Percentiles rank a stretch among this genome's conserved stretches.
Evolutionary conservation across 73 alveolate species (phyloP).

Genomic region (Paramecium pentaurelia): DNA sequence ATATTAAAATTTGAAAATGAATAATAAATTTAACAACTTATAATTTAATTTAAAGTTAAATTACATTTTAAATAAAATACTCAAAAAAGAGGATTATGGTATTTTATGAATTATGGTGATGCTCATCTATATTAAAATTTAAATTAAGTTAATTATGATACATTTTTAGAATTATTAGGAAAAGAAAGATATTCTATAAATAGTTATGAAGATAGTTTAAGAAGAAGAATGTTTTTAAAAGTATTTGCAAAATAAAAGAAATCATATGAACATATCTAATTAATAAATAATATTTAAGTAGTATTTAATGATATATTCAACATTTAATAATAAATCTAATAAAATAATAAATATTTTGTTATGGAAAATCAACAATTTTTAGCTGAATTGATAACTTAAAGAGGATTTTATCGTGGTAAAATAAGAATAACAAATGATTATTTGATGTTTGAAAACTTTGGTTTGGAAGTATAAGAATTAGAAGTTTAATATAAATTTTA

Average conservation of each 20-base stretch:
- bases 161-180: background rate
- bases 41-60: background rate
- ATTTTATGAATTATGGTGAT: conserved; percentile 30
- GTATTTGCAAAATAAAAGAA: conserved; percentile 31
- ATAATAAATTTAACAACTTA: background rate
- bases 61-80: background rate
- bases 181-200: conserved; percentile 9
- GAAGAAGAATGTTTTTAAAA: conserved; percentile 40
- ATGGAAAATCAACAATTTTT: background rate
- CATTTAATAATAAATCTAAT: background rate
- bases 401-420: conserved; percentile 15
- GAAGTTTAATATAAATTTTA: conserved; percentile 1
- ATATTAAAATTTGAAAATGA: background rate
- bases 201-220: conserved; percentile 19
- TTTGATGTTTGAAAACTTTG: conserved; percentile 39
- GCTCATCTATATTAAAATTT: conserved; percentile 21
- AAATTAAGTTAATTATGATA: background rate
- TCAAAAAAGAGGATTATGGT: conserved; percentile 36
- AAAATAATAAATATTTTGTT: background rate
- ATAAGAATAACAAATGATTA: background rate
- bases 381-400: conserved; percentile 9
- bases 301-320: background rate
- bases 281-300: background rate
- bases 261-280: background rate
- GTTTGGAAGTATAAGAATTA: background rate